Percentiles rank a stretch among this genome's conserved stretches.
phyloP scores from a whole-genome alignment of 495 filamentous ascomycete genomes.

The Xeromyces bisporus region DNA sequence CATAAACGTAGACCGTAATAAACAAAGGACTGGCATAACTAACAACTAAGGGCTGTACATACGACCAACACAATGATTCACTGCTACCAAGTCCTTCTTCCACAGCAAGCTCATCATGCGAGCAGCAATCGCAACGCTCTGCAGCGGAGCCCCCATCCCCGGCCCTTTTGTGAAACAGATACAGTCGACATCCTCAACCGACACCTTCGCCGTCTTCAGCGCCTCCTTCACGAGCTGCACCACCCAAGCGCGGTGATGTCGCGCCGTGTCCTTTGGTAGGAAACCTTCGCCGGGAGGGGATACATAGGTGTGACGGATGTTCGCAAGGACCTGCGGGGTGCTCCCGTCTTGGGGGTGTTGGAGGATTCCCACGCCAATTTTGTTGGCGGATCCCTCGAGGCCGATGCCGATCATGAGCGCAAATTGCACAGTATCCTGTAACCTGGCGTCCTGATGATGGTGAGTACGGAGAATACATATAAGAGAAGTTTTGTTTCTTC shows the following conservation, averaged over 20 bases:
- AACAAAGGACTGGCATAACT: too few species aligned
- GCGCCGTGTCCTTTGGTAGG: slow-evolving; percentile 87
- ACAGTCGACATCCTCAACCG: slow-evolving; percentile 55
- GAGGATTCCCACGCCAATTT: slow-evolving; percentile 88
- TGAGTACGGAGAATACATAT: too few species aligned
- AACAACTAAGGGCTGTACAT: slow-evolving; percentile 14
- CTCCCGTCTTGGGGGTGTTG: slow-evolving; percentile 48
- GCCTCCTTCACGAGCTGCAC: slow-evolving; percentile 62
- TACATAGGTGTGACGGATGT: slow-evolving; percentile 84
- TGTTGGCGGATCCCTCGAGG: slow-evolving; percentile 95
- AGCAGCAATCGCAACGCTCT: slow-evolving; percentile 71
- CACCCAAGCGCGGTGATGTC: slow-evolving; percentile 77
- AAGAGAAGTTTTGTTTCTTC: too few species aligned
- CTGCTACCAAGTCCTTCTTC: slow-evolving; percentile 72
- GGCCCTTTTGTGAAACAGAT: slow-evolving; percentile 93
- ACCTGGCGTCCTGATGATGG: too few species aligned
- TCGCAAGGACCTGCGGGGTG: slow-evolving; percentile 65
- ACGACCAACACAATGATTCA: slow-evolving; percentile 96
- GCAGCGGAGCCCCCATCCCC: slow-evolving; percentile 92
- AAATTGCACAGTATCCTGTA: too few species aligned
- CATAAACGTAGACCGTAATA: too few species aligned
- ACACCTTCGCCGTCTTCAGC: slow-evolving; percentile 47
- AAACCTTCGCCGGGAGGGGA: slow-evolving; percentile 90
- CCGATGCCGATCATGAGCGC: slow-evolving; percentile 87
- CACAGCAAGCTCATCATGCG: slow-evolving; percentile 71